Evolutionary conservation across 2,329 filamentous ascomycete species (phyloP), one percentile per base, ranked within the genome.

Genomic region (Tolypocladium guangdongense): DNA sequence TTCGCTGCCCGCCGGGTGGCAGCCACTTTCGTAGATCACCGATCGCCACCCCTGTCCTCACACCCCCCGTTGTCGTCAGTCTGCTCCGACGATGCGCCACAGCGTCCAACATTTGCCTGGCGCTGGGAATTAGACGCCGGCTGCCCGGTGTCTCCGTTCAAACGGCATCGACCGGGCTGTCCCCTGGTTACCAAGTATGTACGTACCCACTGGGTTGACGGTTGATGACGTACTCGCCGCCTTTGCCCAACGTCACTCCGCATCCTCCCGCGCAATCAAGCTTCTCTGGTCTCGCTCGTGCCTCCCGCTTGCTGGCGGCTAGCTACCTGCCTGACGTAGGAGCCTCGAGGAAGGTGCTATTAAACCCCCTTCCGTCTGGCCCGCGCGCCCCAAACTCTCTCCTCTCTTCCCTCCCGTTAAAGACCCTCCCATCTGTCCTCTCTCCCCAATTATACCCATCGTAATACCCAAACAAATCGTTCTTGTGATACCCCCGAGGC

Each of bases 201-300:
- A n/a, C n/a, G n/a, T n/a, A n/a, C n/a, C 32, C 5, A 32, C 16
- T 24, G 16, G 1, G 27, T n/a, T 18, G 27, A 46, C 52, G 20
- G 55, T 30, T 49, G 57, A 69, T 69, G 67, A 69, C 67, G 67
- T 67, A 64, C 58, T 63, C 58, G 62, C 58, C 58, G 59, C 61
- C 57, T 62, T 60, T 57, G 59, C 58, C 58, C 60, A 68, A 68
- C 66, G 66, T 68, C 66, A 68, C 66, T 61, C 52, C n/a, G 37
- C 52, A 38, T 39, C 46, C 35, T 35, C 56, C 59, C 52, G 51
- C 57, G 35, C 30, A 55, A 60, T 55, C 59, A 59, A 58, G 57
- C 52, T 58, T 59, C 50, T 52, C 50, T 47, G 38, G 49, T 55
- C 49, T 47, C 35, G 45, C 45, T 49, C 52, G 50, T 50, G 32